Evolutionary conservation across 2,329 filamentous ascomycete species (phyloP).

Genomic region (Calonectria crousiana): DNA sequence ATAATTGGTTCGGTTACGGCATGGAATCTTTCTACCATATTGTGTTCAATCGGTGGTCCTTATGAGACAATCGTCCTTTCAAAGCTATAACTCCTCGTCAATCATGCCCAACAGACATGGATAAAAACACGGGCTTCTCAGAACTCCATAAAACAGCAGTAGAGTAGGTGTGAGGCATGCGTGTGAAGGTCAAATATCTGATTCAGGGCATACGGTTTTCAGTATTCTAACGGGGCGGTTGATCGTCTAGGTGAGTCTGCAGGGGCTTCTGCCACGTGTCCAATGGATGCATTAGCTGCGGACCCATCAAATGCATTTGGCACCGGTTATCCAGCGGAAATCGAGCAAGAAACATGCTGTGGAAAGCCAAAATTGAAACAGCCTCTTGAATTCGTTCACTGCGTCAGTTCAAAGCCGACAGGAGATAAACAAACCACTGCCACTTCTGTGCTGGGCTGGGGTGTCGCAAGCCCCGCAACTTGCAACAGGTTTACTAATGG

Average conservation of each 20-base stretch:
- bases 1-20: neutral
- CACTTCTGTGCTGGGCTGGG: neutral
- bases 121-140: too few relatives aligned
- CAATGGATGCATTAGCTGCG: neutral
- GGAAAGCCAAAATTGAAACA: neutral
- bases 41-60: neutral
- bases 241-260: neutral
- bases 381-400: neutral
- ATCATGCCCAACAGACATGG: neutral
- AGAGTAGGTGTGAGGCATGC: neutral
- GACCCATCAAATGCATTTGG: neutral
- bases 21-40: too few relatives aligned
- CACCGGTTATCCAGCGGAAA: too few relatives aligned
- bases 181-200: neutral
- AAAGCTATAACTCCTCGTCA: neutral
- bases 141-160: neutral
- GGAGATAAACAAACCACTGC: too few relatives aligned
- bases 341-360: neutral
- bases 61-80: neutral
- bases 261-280: neutral
- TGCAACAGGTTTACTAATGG: neutral
- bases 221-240: too few relatives aligned
- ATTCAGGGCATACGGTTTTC: neutral
- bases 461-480: neutral
- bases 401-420: too few relatives aligned